A percentile compares a stretch with the other conserved stretches of the same genome.
phyloP scores from a whole-genome alignment of 257 asterid species.

The Solanum paucissectum region DNA sequence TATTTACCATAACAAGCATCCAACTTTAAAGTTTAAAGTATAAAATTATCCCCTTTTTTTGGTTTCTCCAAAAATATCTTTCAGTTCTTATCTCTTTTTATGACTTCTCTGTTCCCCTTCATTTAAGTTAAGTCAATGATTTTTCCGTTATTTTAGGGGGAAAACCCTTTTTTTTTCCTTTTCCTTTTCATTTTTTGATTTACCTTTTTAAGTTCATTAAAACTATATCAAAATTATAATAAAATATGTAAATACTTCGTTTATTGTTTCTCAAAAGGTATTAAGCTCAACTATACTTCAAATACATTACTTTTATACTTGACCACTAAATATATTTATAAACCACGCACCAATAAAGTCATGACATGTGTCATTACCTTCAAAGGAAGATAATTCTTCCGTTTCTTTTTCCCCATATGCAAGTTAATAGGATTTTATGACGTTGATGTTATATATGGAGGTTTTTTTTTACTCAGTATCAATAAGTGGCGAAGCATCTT shows the following conservation, averaged over 20 bases:
- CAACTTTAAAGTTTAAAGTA: slow-evolving; percentile 10
- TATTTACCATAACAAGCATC: slow-evolving; percentile 29
- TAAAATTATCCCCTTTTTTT: slow-evolving; percentile 8
- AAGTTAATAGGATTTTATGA: not conserved
- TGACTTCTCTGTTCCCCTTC: not conserved
- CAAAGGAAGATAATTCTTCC: not conserved
- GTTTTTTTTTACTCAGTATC: not conserved
- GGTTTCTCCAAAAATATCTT: not conserved
- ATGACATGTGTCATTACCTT: not conserved
- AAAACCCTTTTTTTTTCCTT: not conserved
- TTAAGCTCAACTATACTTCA: too few species aligned
- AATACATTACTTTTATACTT: not conserved
- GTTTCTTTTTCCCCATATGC: not conserved
- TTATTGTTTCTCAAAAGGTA: too few species aligned
- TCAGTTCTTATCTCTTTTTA: not conserved
- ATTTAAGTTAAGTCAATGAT: not conserved
- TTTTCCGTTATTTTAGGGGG: not conserved
- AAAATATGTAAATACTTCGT: too few species aligned
- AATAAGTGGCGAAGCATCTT: not conserved
- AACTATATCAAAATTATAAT: too few species aligned
- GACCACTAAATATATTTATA: not conserved
- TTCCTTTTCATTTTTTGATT: not conserved
- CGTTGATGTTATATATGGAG: not conserved
- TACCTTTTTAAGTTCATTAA: not conserved
- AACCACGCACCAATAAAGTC: not conserved